Evolutionary conservation across 2,329 filamentous ascomycete species (phyloP), one percentile per base, ranked within the genome.

Genomic region (Tympanopsis confertula): DNA sequence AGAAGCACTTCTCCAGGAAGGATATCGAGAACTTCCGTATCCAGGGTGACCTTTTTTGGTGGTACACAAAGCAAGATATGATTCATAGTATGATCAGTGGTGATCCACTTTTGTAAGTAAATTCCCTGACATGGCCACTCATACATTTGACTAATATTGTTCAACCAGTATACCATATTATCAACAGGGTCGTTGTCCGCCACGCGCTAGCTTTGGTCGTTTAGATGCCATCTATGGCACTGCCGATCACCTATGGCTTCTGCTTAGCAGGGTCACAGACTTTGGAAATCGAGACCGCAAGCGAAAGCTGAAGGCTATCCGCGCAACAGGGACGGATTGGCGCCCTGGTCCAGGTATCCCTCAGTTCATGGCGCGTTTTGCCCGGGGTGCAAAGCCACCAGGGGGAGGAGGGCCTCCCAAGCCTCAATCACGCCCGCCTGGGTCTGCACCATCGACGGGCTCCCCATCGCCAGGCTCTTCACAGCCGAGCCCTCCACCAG

Each of bases 31-130:
- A 65, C 26, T 77, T 69, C 47, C 70, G 74, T 44, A 67, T 74
- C 5, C 64, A 78, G 38, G 70, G 73, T 47, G 78, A 82, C 54
- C 54, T 82, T 18, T 78, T 73, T 48, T 82, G 78, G 77, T 80
- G 73, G 68, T 81, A 74, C 50, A 67, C 63, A 42, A 77, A 79
- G 51, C 76, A 82, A 47, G 78, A 82, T 53, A 64, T 69, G 30
- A 75, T 73, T 44, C 76, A 81, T 46, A 74, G 73, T 46, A 62
- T 80, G 43, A 57, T 82, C 38, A 79, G 76, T 50, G 78, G 76
- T 5, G 75, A 79, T 47, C 59, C 59, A 37, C 57, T 80, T 18
- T 65, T 80, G 73, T 80, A 55, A 61, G 74, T 63, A 15, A 7
- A 15, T 15, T 20, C n/a, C n/a, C n/a, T n/a, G n/a, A n/a, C n/a